These are phyloP conservation scores for Trichocomaceae sp. DNA, from an alignment of 2,329 filamentous ascomycete species.

Conservation along the genomic window DNA sequence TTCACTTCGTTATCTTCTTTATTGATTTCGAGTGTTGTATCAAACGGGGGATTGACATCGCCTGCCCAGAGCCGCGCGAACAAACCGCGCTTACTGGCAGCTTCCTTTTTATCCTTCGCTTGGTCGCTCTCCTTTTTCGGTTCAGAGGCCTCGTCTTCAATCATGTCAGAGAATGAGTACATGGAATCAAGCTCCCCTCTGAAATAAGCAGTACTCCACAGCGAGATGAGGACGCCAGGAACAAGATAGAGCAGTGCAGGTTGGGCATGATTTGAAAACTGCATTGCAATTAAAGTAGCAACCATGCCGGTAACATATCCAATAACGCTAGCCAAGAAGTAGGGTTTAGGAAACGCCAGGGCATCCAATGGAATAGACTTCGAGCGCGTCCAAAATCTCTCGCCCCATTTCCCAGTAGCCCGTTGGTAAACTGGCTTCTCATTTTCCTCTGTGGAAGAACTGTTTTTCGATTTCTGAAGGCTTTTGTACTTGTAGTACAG, in stretches of 20 bases:
- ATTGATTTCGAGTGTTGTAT: constrained; percentile 5
- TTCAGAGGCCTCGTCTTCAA: constrained; percentile 33
- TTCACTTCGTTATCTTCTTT: constrained; percentile 6
- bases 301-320: constrained; percentile 77
- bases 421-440: constrained; percentile 40
- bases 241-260: constrained; percentile 90
- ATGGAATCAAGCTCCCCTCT: constrained; percentile 68
- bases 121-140: constrained; percentile 13
- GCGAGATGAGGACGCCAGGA: constrained; percentile 66
- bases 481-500: constrained; percentile 66
- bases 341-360: constrained; percentile 66
- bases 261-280: constrained; percentile 73
- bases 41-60: constrained; percentile 16
- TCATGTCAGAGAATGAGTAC: constrained; percentile 72
- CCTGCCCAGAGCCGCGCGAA: constrained; percentile 26
- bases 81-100: constrained; percentile 20
- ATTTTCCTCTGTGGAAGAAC: constrained; percentile 17
- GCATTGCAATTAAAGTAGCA: constrained; percentile 67
- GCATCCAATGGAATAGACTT: constrained; percentile 26
- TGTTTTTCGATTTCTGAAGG: constrained; percentile 37
- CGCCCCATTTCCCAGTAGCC: constrained; percentile 71
- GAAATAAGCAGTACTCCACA: constrained; percentile 67
- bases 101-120: constrained; percentile 45
- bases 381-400: constrained; percentile 66
- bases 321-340: constrained; percentile 69